Base-by-base conservation (phyloP, 208 protist species). In the Leishmania turanica region DNA sequence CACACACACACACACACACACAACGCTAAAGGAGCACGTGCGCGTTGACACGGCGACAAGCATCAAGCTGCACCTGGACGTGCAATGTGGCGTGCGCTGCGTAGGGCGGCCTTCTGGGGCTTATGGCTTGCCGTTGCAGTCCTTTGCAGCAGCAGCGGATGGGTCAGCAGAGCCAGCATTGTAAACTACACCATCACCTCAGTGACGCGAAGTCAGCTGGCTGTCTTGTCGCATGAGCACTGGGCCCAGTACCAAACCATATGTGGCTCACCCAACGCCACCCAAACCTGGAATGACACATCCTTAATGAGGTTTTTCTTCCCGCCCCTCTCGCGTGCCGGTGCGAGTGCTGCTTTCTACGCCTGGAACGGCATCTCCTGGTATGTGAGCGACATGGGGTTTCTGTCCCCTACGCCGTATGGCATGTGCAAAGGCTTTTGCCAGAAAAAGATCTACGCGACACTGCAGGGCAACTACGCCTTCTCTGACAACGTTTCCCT, bases 401-500 rank as follows among this genome's bases (percentile, higher is more conserved):
- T 92, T 42, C 80, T 92, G 1, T 78, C 88, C 0, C 78, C 86
- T 11, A 88, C 84, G 0, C 71, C 75, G 70, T 84, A 82, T 49
- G 86, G 86, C 19, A 80, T 90, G 78, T 92, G 88, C 76, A 13
- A 72, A 47, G 76, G 75, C 13, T 88, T 77, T 74, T 92, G 88
- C 74, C 21, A 21, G 13, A 15, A 66, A 1, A 1, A 9, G 1
- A 76, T 80, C 60, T 82, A 86, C 27, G 75, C 78, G 1, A 76
- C 60, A 1, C 53, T 88, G 1, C 27, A 66, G 8, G 85, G 85
- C 21, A 77, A 80, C 27, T 86, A 88, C 69, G 78, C 31, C 58
- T 84, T 84, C 37, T 80, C 75, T 11, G 19, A n/a, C 31, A 69
- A 79, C n/a, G 21, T 19, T 24, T 56, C 80, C 0, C 53, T 51